A percentile compares a stretch with the other conserved stretches of the same genome.
Evolutionary conservation across 129 eudicot species (phyloP).

Genomic region (Dittrichia graveolens): DNA sequence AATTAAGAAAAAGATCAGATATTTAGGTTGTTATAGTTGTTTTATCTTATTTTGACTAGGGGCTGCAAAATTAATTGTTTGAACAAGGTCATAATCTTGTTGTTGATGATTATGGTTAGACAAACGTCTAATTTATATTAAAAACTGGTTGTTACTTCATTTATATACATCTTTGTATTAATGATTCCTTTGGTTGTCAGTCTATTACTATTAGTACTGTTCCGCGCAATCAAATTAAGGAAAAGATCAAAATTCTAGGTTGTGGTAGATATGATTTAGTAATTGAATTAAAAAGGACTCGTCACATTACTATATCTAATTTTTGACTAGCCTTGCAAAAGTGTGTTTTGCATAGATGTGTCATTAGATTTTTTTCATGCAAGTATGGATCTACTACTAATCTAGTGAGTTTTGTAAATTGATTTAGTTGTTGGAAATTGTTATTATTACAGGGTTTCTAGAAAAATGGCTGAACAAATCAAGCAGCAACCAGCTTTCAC

Average conservation of each 20-base stretch:
- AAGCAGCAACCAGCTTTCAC: conserved; percentile 57
- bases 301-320: neutral
- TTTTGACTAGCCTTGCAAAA: neutral
- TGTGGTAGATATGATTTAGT: neutral
- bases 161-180: too few species aligned
- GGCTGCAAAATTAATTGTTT: too few species aligned
- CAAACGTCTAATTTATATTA: neutral
- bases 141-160: neutral
- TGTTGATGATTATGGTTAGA: neutral
- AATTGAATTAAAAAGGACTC: neutral
- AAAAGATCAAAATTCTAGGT: neutral
- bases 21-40: neutral
- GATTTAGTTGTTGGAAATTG: neutral
- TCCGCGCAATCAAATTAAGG: neutral
- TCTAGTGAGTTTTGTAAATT: neutral
- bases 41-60: too few species aligned
- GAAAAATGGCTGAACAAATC: conserved; percentile 66
- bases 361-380: conserved; percentile 1
- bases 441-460: conserved; percentile 18
- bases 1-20: neutral
- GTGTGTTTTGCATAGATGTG: neutral
- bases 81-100: neutral
- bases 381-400: neutral
- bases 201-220: neutral
- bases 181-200: neutral